Percentiles rank a stretch among this genome's conserved stretches.
Conservation (phyloP, 1,284 basidiomycete species). For the Chondrostereum purpureum region DNA sequence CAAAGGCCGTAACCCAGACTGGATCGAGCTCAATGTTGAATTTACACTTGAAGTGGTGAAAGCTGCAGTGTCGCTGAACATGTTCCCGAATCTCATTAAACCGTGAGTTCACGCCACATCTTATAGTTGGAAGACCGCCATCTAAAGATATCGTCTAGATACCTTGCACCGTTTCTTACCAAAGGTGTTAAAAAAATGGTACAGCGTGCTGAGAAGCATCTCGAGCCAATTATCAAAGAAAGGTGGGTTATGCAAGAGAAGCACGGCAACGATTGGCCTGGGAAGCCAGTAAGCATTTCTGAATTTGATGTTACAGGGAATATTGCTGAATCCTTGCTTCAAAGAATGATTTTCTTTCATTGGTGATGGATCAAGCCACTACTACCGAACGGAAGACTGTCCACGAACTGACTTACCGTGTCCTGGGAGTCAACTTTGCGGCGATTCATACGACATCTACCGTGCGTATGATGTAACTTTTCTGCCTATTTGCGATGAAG, state of each 20-base stretch:
- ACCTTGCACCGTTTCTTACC: too few relatives aligned
- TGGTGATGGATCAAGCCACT: slow-evolving; percentile 17
- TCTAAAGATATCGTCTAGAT: too few relatives aligned
- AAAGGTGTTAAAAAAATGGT: neutral
- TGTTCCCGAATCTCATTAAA: slow-evolving; percentile 28
- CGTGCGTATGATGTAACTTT: slow-evolving; percentile 10
- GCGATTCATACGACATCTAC: slow-evolving; percentile 22
- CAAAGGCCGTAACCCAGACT: slow-evolving; percentile 30
- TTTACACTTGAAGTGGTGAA: slow-evolving; percentile 28
- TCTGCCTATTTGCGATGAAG: neutral
- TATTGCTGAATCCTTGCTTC: too few relatives aligned
- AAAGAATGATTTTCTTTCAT: slow-evolving; percentile 14
- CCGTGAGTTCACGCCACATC: slow-evolving; percentile 20
- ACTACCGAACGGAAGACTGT: slow-evolving; percentile 13
- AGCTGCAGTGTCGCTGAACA: slow-evolving; percentile 20
- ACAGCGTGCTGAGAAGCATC: slow-evolving; percentile 2
- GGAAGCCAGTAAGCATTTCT: slow-evolving; percentile 13
- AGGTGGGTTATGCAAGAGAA: slow-evolving; percentile 12
- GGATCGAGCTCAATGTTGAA: slow-evolving; percentile 21
- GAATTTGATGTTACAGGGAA: too few relatives aligned
- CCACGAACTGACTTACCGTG: slow-evolving; percentile 12
- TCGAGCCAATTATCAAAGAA: slow-evolving; percentile 12
- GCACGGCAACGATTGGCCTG: slow-evolving; percentile 13
- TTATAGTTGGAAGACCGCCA: neutral
- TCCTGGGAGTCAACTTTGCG: slow-evolving; percentile 20